phyloP scores from a whole-genome alignment of 176 grass and related monocot species.

The Oryza meyeriana region DNA sequence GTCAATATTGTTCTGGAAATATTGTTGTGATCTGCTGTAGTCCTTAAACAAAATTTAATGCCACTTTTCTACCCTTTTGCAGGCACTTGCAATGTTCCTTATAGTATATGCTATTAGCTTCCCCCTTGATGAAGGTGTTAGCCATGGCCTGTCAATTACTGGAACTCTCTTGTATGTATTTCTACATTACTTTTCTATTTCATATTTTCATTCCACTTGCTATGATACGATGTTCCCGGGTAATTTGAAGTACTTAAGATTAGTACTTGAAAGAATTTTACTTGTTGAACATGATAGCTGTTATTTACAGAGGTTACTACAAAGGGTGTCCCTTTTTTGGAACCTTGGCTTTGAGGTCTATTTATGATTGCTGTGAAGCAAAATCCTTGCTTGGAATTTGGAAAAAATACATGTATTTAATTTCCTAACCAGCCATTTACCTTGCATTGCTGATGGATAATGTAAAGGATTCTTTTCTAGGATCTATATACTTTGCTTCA shows the following conservation, averaged over 20 bases:
- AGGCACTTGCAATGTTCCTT: constrained; percentile 95
- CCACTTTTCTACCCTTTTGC: constrained; percentile 24
- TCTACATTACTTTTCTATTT: constrained; percentile 23
- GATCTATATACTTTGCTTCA: not conserved
- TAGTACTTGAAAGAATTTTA: constrained; percentile 14
- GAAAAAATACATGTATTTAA: not conserved
- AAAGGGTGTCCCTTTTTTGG: not conserved
- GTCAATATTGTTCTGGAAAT: constrained; percentile 11
- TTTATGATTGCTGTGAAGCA: not conserved
- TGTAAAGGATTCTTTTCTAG: not conserved
- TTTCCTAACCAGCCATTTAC: not conserved
- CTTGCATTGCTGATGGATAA: not conserved
- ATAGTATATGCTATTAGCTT: constrained; percentile 77
- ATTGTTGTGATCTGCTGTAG: not conserved
- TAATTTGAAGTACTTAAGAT: not conserved
- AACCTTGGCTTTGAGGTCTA: not conserved
- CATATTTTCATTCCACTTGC: constrained; percentile 4
- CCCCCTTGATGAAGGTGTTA: constrained; percentile 62
- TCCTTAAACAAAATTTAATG: constrained; percentile 14
- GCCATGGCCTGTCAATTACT: constrained; percentile 68
- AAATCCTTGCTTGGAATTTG: not conserved
- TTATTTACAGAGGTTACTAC: not conserved
- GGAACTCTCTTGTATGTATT: constrained; percentile 84
- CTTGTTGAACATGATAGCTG: not conserved
- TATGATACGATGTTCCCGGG: not conserved